Evolutionary conservation across 257 asterid genomes (phyloP), one percentile per base, ranked within the genome.

Genomic region (Penstemon newberryi): DNA sequence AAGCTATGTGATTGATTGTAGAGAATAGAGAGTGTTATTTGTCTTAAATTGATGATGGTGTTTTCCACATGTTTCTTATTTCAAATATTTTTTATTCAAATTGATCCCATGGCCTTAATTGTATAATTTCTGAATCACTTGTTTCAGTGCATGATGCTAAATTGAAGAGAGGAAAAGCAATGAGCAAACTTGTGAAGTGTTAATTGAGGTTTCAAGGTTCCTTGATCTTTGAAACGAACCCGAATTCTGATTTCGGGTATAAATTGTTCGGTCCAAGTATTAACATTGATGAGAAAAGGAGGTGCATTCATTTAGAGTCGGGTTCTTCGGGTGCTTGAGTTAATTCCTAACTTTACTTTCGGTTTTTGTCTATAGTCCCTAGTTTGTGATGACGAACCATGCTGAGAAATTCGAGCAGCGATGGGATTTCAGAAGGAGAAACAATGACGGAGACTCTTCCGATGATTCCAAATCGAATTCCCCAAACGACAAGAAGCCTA

Each of bases 381-480:
- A 25, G n/a, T 25, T 61, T 47, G 40, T 15, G 46, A 67, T 18
- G 37, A 83, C 79, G 84, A 75, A 59, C 51, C 56, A 64, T 4
- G 85, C 72, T 12, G 81, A 73, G 69, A 75, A 54, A 49, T 83
- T 85, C 52, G 73, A 77, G 54, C 86, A 78, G 73, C 15, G 77
- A 13, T 87, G 95, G 95, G 91, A 87, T 67, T 78, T 79, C 57
- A 83, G 91, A 68, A 77, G 77, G 73, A 67, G 77, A 71, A 84
- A 83, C 53, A 76, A 73, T 37, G 87, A 84, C 33, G 70, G 64
- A 56, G 87, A 79, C 81, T 73, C 89, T 13, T 81, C 87, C 44
- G 82, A 85, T 47, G 91, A 85, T 36, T 70, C 84, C 8, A 74
- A 71, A 71, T 77, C 85, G 33, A 79, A 79, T 52, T 63, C 86